phyloP scores from a whole-genome alignment of 2,329 filamentous ascomycete species.

The Trichocomaceae sp. region DNA sequence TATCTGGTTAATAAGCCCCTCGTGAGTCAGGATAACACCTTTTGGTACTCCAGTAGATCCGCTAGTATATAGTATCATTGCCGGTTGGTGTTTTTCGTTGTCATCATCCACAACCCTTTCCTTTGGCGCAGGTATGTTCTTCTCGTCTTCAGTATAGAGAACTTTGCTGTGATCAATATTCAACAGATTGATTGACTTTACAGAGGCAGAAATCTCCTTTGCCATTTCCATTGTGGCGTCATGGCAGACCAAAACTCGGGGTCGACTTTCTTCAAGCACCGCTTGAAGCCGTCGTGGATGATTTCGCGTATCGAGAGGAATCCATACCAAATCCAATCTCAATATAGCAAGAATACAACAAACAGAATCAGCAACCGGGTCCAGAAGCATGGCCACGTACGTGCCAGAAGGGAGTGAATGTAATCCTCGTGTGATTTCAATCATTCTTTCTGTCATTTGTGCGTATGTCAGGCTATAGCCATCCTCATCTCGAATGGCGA shows the following conservation, averaged over 20 bases:
- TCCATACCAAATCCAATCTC: slow-evolving; percentile 29
- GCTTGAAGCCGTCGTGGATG: slow-evolving; percentile 24
- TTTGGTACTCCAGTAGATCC: slow-evolving; percentile 32
- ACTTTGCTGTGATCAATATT: neutral
- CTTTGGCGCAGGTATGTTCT: neutral
- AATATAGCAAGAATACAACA: slow-evolving; percentile 29
- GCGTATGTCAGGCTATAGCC: slow-evolving; percentile 29
- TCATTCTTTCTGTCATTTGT: slow-evolving; percentile 10
- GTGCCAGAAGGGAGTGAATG: neutral
- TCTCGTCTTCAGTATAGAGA: neutral
- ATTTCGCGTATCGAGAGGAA: slow-evolving; percentile 35
- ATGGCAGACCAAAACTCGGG: slow-evolving; percentile 25
- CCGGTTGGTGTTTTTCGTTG: slow-evolving; percentile 61
- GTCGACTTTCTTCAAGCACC: slow-evolving; percentile 25
- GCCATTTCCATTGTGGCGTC: slow-evolving; percentile 12
- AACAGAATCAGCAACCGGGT: neutral
- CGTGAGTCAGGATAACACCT: slow-evolving; percentile 23
- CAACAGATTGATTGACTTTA: neutral
- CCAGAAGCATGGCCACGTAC: slow-evolving; percentile 4
- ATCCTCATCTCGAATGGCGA: slow-evolving; percentile 25
- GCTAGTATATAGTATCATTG: slow-evolving; percentile 24
- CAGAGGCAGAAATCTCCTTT: neutral
- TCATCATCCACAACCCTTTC: slow-evolving; percentile 51
- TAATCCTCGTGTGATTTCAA: neutral
- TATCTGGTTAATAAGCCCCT: slow-evolving; percentile 19